Conservation (phyloP, 2,329 filamentous ascomycete genomes). For the Aspergillus fischeri region DNA sequence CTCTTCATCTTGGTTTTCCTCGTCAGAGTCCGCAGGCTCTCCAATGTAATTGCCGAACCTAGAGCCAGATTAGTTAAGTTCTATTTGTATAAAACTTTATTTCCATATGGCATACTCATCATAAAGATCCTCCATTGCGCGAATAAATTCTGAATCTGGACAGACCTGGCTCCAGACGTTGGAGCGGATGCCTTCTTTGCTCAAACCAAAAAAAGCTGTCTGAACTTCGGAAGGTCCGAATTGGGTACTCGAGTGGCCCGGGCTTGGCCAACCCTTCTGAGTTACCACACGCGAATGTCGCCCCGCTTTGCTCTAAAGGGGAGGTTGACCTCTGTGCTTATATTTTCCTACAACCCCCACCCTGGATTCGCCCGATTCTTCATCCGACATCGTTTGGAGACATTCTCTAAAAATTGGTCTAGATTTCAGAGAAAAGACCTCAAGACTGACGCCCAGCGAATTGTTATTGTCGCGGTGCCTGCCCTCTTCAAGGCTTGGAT, state of each 20-base stretch:
- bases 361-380: background rate
- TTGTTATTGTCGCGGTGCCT: background rate
- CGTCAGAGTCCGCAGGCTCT: slow-evolving; percentile 84
- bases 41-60: slow-evolving; percentile 99
- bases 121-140: slow-evolving; percentile 87
- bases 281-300: no score
- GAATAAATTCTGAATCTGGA: slow-evolving; percentile 6
- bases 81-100: background rate
- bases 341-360: background rate
- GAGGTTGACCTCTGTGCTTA: background rate
- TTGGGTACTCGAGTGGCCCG: background rate
- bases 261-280: slow-evolving; percentile 2
- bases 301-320: background rate
- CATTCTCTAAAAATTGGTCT: background rate
- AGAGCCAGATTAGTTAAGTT: slow-evolving; percentile 13
- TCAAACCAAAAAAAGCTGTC: background rate
- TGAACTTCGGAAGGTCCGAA: background rate
- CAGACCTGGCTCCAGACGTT: slow-evolving; percentile 7
- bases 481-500: background rate
- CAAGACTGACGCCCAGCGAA: background rate
- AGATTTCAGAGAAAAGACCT: background rate
- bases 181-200: slow-evolving; percentile 14
- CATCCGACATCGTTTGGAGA: background rate
- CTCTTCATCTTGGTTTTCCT: slow-evolving; percentile 72
- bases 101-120: slow-evolving; percentile 65